Evolutionary conservation across 441 rosid species (phyloP), one percentile per base, ranked within the genome.

Genomic region (Pelargonium citronellum): DNA sequence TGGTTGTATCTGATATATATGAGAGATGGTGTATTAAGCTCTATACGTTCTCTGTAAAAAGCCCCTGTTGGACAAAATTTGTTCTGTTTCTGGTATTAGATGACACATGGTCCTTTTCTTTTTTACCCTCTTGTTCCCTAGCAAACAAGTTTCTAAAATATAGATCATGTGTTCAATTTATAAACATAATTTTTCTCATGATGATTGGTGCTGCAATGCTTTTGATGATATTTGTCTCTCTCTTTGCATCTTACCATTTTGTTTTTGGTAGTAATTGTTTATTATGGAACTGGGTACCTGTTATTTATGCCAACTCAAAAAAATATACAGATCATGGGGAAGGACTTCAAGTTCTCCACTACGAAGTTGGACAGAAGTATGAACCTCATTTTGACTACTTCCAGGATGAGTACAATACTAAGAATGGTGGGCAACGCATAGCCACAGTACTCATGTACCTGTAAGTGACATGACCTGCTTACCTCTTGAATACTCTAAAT

Each of bases 381-480:
- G 96, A 86, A 71, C 92, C 98, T 71, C 99, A 92, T 71, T 87
- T 64, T 77, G 98, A 95, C 82, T 95, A 88, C 84, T 95, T 95
- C 76, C 81, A 75, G 66, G 99, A 95, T 69, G 90, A 86, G 75
- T 86, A 85, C 80, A 95, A 87, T 75, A 87, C 91, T 20, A 86
- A 75, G 74, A 88, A 92, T 69, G 98, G 98, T 60, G 99, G 98
- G 66, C 97, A 92, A 72, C 88, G 99, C 20, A 85, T 89, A 81
- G 99, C 98, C 47, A 95, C 97, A 19, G 17, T 95, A 80, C 99
- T 95, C 69, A 95, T 95, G 96, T 91, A 95, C 83, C 83, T 95
- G 99, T 91, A 84, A 79, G 97, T 71, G 73, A 66, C 71, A 43
- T 64, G 19, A 10, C 58, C 17, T 3, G 10, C 68, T 64, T 63